phyloP scores from a whole-genome alignment of 2,329 filamentous ascomycete genomes.

The Neurospora crassa region DNA sequence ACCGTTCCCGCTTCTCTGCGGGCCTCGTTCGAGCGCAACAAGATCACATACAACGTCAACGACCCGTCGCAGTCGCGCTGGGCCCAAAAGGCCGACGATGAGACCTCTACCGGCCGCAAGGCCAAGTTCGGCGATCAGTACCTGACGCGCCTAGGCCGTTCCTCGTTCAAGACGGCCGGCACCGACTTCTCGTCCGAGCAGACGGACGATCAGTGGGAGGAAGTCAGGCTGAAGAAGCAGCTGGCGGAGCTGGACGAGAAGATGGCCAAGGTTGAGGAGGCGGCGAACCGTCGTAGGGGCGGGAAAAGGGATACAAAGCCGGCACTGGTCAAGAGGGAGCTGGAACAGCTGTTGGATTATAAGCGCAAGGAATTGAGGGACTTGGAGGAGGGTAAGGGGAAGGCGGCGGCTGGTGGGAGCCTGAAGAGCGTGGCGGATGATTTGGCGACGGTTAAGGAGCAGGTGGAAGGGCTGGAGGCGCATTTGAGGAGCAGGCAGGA shows the following conservation, averaged over 20 bases:
- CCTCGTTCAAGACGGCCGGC: conserved; percentile 69
- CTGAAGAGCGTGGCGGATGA: conserved; percentile 77
- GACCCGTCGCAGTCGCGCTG: conserved; percentile 64
- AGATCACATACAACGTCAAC: conserved; percentile 91
- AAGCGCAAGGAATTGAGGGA: conserved; percentile 75
- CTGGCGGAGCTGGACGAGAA: conserved; percentile 82
- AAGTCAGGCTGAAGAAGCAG: conserved; percentile 89
- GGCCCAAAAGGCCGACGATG: conserved; percentile 69
- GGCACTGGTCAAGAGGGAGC: conserved; percentile 83
- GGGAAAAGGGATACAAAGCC: conserved; percentile 70
- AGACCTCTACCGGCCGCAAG: conserved; percentile 79
- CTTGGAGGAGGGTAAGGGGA: conserved; percentile 61
- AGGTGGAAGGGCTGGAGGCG: conserved; percentile 80
- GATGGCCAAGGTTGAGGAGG: conserved; percentile 71
- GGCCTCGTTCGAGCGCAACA: conserved; percentile 84
- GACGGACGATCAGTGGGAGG: conserved; percentile 85
- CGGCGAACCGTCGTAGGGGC: conserved; percentile 58
- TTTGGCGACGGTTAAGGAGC: conserved; percentile 81
- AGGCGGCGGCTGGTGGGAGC: conserved; percentile 58
- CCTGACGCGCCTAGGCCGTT: conserved; percentile 78
- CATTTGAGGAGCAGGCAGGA: conserved; percentile 72
- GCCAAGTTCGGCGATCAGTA: conserved; percentile 97
- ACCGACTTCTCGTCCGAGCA: conserved; percentile 76
- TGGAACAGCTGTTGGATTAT: conserved; percentile 90
- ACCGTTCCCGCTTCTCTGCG: conserved; percentile 86